Percentiles rank a stretch among this genome's conserved stretches.
phyloP scores from a whole-genome alignment of 352 stramenopile species.

The Pythium diclinum region DNA sequence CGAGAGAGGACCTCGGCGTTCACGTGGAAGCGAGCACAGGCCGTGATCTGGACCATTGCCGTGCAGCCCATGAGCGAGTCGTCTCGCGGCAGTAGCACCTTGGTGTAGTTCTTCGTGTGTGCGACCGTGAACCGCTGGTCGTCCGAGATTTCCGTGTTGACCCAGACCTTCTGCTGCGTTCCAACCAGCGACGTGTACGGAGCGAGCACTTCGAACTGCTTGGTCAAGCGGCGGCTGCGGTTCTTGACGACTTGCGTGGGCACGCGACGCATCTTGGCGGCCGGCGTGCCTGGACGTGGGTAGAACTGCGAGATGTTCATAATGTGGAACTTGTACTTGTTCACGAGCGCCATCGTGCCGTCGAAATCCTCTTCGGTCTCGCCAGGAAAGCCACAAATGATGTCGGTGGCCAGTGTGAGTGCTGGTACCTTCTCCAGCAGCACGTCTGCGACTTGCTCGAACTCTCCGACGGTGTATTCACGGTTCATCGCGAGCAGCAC shows the following conservation, averaged over 20 bases:
- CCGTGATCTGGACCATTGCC: conserved; percentile 54
- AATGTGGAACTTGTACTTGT: conserved; percentile 88
- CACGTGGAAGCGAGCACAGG: conserved; percentile 71
- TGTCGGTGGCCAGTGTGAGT: conserved; percentile 90
- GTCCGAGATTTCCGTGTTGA: conserved; percentile 83
- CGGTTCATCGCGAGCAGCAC: conserved; percentile 91
- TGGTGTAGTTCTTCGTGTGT: conserved; percentile 93
- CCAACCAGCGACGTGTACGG: conserved; percentile 75
- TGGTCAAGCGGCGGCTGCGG: conserved; percentile 78
- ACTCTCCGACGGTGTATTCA: conserved; percentile 87
- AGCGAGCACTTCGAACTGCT: conserved; percentile 81
- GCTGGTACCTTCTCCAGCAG: conserved; percentile 70
- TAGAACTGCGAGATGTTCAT: conserved; percentile 95
- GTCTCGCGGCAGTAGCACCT: conserved; percentile 81
- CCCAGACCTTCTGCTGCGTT: conserved; percentile 62
- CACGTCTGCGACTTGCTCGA: conserved; percentile 68
- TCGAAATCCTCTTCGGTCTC: conserved; percentile 90
- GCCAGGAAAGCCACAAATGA: conserved; percentile 91
- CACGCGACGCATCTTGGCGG: conserved; percentile 88
- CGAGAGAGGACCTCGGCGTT: conserved; percentile 56
- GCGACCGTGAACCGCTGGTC: conserved; percentile 77
- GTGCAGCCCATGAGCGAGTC: conserved; percentile 74
- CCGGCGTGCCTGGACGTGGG: conserved; percentile 86
- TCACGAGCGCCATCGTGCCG: conserved; percentile 83
- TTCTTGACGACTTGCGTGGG: conserved; percentile 88